phyloP scores from a whole-genome alignment of 441 rosid genomes.

The Dalechampia spathulata region DNA sequence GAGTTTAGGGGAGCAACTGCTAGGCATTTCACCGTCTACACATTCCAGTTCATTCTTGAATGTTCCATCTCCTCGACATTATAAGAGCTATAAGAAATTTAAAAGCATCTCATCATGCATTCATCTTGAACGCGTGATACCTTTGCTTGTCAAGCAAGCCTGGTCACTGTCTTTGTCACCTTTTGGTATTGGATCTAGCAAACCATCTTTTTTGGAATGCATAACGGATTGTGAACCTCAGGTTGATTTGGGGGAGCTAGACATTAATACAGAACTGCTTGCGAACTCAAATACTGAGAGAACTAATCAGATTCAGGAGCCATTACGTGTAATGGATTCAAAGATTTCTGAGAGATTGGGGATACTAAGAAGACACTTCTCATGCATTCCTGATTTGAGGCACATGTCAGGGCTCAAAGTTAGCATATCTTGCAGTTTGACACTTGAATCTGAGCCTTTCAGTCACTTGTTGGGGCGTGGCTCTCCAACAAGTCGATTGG shows the following conservation, averaged over 20 bases:
- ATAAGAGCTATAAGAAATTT: conserved; percentile 51
- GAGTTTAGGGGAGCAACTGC: conserved; percentile 58
- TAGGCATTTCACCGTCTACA: conserved; percentile 54
- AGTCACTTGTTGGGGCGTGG: conserved; percentile 41
- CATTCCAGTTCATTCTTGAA: conserved; percentile 59
- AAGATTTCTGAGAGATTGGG: conserved; percentile 58
- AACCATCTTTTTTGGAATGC: conserved; percentile 33
- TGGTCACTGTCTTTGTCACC: conserved; percentile 77
- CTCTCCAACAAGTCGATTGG: conserved; percentile 34
- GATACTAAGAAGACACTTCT: conserved; percentile 71
- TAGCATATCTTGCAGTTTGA: conserved; percentile 61
- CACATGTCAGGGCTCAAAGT: conserved; percentile 71
- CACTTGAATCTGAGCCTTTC: conserved; percentile 73
- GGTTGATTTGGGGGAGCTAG: conserved; percentile 37
- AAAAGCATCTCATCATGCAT: conserved; percentile 51
- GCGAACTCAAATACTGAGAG: conserved; percentile 32
- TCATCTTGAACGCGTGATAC: conserved; percentile 53
- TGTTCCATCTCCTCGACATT: conserved; percentile 51
- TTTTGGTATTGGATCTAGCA: conserved; percentile 33
- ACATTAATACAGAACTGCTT: conserved; percentile 28
- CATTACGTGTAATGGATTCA: conserved; percentile 82
- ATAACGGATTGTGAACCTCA: conserved; percentile 34
- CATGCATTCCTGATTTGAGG: conserved; percentile 78
- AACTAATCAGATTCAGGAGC: conserved; percentile 34
- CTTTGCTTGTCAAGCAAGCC: conserved; percentile 68